Evolutionary conservation across 2,329 filamentous ascomycete species (phyloP), one percentile per base, ranked within the genome.

Genomic region (Exophiala mesophila): DNA sequence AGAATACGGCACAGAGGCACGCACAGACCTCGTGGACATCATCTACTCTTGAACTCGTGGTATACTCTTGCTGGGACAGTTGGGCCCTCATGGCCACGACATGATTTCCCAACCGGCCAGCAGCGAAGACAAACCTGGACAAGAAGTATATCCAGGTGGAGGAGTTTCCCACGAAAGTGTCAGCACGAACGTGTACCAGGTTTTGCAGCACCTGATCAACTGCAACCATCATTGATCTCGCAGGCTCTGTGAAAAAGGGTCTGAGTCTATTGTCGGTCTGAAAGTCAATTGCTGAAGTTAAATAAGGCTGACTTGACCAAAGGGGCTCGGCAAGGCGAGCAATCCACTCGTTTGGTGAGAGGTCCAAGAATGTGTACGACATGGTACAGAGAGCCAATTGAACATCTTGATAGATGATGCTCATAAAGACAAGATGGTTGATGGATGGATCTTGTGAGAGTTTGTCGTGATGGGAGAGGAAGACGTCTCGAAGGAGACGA

Each of bases 401-500:
- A n/a, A 39, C 35, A 17, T 44, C 41, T 17, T 30, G 33, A 17
- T 39, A 44, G 16, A 44, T 24, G 1, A 44, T 21, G 19, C 35
- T 39, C 26, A 38, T 34, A 19, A 33, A 44, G 26, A 37, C 26
- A 12, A 26, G 41, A 35, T 37, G 15, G 21, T 44, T 33, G 16
- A 39, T 24, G 8, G 41, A 44, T 12, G 41, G 35, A n/a, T 28
- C 28, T 19, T 24, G 18, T 15, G 29, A 26, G 18, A 44, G 13
- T 16, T 24, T 35, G 29, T 38, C 33, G 23, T 26, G 23, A 12
- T 26, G 23, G 16, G 35, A 33, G 5, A 21, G n/a, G 15, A 39
- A 29, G 26, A 44, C 32, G 21, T 44, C 35, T 23, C 37, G 24
- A 13, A 44, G n/a, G 9, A 39, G 16, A 7, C 20, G 31, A 17